Percentiles rank a stretch among this genome's conserved stretches.
phyloP scores from a whole-genome alignment of 768 basidiomycete species.

The Crassisporium funariophilum region DNA sequence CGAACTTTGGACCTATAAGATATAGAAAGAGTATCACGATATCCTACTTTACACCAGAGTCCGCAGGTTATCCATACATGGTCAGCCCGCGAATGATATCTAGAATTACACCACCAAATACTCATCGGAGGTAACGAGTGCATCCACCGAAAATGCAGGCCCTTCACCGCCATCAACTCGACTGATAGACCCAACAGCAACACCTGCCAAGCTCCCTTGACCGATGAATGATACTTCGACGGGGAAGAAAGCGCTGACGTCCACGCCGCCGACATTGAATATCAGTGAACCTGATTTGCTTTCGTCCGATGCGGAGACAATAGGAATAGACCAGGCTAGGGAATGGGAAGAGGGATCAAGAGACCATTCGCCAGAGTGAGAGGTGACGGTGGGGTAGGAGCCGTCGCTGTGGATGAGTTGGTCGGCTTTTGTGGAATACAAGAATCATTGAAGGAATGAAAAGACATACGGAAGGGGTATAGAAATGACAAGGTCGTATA shows the following conservation, averaged over 20 bases:
- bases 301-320: conserved; percentile 60
- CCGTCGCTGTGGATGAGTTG: conserved; percentile 50
- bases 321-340: conserved; percentile 82
- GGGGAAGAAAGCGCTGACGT: conserved; percentile 87
- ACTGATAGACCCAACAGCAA: conserved; percentile 63
- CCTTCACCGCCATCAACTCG: conserved; percentile 47
- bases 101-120: conserved; percentile 54
- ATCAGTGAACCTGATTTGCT: conserved; percentile 83
- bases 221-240: conserved; percentile 82
- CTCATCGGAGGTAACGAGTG: conserved; percentile 53
- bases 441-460: neutral
- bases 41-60: too few relatives aligned
- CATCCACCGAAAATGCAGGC: conserved; percentile 53
- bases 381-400: conserved; percentile 83
- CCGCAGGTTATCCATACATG: too few relatives aligned
- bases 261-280: conserved; percentile 86
- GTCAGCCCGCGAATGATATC: too few relatives aligned
- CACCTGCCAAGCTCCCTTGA: conserved; percentile 78
- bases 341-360: conserved; percentile 79
- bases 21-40: too few relatives aligned
- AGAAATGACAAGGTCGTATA: conserved; percentile 85
- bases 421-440: conserved; percentile 1
- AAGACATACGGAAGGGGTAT: conserved; percentile 88
- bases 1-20: too few relatives aligned
- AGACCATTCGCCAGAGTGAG: conserved; percentile 78